Evolutionary conservation across 805 yeast genomes (phyloP).

Genomic region (Diddensiella transvaalensis): DNA sequence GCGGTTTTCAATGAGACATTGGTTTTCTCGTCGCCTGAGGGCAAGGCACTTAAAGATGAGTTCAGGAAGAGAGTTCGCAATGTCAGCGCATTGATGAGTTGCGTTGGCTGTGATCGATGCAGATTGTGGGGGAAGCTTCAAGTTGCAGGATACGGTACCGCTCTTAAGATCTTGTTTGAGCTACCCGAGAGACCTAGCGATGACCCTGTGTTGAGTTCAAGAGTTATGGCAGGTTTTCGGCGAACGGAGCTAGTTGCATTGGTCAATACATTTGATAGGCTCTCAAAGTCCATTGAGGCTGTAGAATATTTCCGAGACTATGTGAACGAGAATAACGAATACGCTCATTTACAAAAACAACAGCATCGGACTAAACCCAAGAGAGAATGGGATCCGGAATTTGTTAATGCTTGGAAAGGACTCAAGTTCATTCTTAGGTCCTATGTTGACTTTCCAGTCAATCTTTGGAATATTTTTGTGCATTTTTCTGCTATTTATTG

Average conservation of each 20-base stretch:
- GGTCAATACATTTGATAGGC: slow-evolving; percentile 86
- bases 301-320: slow-evolving; percentile 55
- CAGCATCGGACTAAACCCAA: slow-evolving; percentile 21
- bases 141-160: slow-evolving; percentile 96
- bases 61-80: slow-evolving; percentile 82
- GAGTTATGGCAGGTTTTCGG: slow-evolving; percentile 54
- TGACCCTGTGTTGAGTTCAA: slow-evolving; percentile 42
- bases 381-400: slow-evolving; percentile 50
- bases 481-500: slow-evolving; percentile 55
- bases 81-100: slow-evolving; percentile 91
- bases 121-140: slow-evolving; percentile 98
- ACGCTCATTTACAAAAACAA: slow-evolving; percentile 8
- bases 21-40: slow-evolving; percentile 40
- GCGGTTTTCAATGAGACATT: slow-evolving; percentile 48
- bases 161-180: slow-evolving; percentile 85
- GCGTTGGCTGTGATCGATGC: slow-evolving; percentile 98
- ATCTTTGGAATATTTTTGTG: slow-evolving; percentile 49
- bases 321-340: slow-evolving; percentile 12
- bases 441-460: slow-evolving; percentile 66
- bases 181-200: slow-evolving; percentile 49
- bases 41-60: slow-evolving; percentile 66
- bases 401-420: slow-evolving; percentile 54
- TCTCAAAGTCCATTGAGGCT: slow-evolving; percentile 78
- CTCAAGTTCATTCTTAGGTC: slow-evolving; percentile 60
- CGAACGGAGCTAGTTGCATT: slow-evolving; percentile 86